These are phyloP conservation scores for Aquilaria agallochum DNA, from an alignment of 441 rosid genomes.

Conservation along the genomic window DNA sequence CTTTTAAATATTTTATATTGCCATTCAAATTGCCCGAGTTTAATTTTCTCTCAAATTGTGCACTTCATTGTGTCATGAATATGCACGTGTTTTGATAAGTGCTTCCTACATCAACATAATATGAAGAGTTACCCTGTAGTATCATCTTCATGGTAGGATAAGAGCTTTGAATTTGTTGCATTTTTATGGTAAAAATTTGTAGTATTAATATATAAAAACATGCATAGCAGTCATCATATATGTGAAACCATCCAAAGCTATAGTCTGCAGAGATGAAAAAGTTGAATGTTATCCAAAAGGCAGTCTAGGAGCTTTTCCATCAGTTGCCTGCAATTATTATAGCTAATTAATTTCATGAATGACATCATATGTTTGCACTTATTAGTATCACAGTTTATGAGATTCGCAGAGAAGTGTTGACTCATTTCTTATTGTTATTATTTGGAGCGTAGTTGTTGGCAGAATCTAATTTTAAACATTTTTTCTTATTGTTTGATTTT, in stretches of 20 bases:
- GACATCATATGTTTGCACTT: not conserved
- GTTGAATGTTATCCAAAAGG: too few relatives aligned
- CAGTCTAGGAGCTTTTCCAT: too few relatives aligned
- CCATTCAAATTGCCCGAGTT: not conserved
- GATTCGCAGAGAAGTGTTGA: too few relatives aligned
- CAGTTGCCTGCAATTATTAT: too few relatives aligned
- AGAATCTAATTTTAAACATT: not conserved
- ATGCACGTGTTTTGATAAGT: too few relatives aligned
- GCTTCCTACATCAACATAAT: too few relatives aligned
- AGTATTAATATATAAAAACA: not conserved
- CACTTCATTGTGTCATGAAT: not conserved
- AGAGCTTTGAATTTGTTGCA: not conserved
- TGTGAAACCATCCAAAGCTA: not conserved
- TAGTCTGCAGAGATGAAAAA: not conserved
- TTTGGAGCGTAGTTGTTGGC: not conserved
- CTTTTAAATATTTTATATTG: too few relatives aligned
- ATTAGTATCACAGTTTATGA: constrained; percentile 1
- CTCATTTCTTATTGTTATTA: too few relatives aligned
- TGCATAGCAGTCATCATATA: not conserved
- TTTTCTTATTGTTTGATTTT: constrained; percentile 11
- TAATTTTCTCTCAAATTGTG: not conserved
- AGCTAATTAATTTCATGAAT: too few relatives aligned
- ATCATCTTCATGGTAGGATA: too few relatives aligned
- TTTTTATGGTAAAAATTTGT: not conserved
- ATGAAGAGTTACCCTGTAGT: too few relatives aligned